Base-by-base conservation (phyloP, 495 filamentous ascomycete species). In the Viridothelium virens region DNA sequence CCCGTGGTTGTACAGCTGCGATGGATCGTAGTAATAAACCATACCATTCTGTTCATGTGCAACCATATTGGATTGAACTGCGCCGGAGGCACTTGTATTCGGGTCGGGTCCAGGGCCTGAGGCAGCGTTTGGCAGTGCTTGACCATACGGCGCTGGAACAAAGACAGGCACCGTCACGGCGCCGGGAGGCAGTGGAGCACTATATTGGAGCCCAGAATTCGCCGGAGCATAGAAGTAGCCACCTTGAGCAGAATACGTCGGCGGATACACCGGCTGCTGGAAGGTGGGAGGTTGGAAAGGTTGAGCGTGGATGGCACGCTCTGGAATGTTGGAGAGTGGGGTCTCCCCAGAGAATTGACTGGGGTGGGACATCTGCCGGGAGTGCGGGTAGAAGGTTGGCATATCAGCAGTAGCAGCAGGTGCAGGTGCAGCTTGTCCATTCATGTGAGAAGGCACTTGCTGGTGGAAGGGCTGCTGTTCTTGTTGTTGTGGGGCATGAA, bases 1-100 rank as follows among this genome's bases (percentile, higher is more conserved):
- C 3, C 53, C 53, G 7, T 59, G 53, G 14, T 59, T 59, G 53
- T 59, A 59, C 31, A 59, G 31, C 36, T 59, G 53, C 53, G 53
- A 59, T 7, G 53, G 53, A 36, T 59, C 53, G n/a, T 34, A 59
- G 74, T 96, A 99, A 75, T 96, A 97, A 3, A 96, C 91, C 80
- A 92, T 97, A 59, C 95, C 94, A 68, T 93, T 92, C 69, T 86
- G 84, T 77, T 97, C 94, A 73, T 96, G 92, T 2, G 91, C 91
- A 61, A 97, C 89, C 37, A 91, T 88, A 69, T 85, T 88, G 7
- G 84, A 75, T 65, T 85, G 84, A 76, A 72, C 74, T 81, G 69
- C 72, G 83, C 76, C 56, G 79, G 74, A 71, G 81, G 70, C 47
- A 76, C 63, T 64, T 74, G 70, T 65, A 31, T 64, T 64, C 14